A percentile compares a stretch with the other conserved stretches of the same genome.
These are phyloP conservation scores for Pichia pseudocactophila DNA, from an alignment of 805 yeast species.

Conservation along the genomic window DNA sequence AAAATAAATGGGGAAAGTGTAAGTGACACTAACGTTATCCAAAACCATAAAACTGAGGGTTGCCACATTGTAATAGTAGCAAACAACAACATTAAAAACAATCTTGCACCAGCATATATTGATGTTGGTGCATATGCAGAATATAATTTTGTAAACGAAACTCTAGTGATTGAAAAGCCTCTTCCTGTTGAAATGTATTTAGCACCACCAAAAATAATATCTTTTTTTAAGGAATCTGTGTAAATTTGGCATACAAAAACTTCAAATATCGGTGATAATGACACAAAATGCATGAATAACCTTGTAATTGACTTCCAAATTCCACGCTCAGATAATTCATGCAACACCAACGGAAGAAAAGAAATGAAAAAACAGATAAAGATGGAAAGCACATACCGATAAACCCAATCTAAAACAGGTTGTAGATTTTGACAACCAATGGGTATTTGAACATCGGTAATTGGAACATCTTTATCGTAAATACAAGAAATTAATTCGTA, in stretches of 20 bases:
- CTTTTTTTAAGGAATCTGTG: constrained; percentile 65
- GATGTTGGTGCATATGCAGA: constrained; percentile 70
- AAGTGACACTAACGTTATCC: constrained; percentile 39
- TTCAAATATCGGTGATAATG: constrained; percentile 86
- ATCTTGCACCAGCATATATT: constrained; percentile 67
- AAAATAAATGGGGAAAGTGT: constrained; percentile 43
- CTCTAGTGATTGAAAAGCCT: constrained; percentile 83
- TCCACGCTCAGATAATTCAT: constrained; percentile 84
- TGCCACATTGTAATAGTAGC: constrained; percentile 79
- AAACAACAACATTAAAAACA: constrained; percentile 62
- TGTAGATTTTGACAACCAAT: constrained; percentile 76
- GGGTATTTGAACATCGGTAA: constrained; percentile 67
- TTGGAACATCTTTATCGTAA: constrained; percentile 57
- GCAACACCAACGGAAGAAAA: constrained; percentile 78
- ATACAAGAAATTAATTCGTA: constrained; percentile 64
- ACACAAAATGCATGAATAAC: constrained; percentile 64
- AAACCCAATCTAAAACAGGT: constrained; percentile 88
- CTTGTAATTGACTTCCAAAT: constrained; percentile 63
- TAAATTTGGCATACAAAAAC: constrained; percentile 93
- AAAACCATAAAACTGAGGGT: constrained; percentile 54
- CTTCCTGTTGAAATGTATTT: constrained; percentile 87
- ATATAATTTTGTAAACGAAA: constrained; percentile 62
- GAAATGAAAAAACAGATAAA: constrained; percentile 91
- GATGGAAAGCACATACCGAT: constrained; percentile 78
- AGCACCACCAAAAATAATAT: constrained; percentile 87